phyloP scores from a whole-genome alignment of 2,329 filamentous ascomycete species.

The Leptographium procerum region DNA sequence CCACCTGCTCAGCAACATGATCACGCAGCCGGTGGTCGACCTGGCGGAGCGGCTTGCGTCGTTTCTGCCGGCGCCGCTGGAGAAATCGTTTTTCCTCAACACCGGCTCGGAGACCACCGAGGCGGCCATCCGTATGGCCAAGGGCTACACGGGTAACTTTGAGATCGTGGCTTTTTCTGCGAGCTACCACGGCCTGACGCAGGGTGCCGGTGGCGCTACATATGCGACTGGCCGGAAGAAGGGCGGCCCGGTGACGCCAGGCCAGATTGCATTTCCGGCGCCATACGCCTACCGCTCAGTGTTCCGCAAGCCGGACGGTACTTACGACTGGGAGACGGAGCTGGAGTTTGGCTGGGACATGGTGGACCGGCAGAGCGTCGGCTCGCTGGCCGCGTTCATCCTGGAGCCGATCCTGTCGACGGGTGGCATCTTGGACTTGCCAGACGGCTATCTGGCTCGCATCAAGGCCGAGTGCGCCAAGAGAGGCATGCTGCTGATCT shows the following conservation, averaged over 20 bases:
- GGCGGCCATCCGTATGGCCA: slow-evolving; percentile 38
- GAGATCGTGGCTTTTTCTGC: slow-evolving; percentile 49
- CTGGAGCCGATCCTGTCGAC: slow-evolving; percentile 47
- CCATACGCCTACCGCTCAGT: slow-evolving; percentile 51
- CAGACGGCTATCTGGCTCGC: slow-evolving; percentile 47
- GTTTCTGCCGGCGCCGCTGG: slow-evolving; percentile 33
- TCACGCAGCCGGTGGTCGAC: slow-evolving; percentile 40
- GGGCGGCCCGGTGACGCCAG: slow-evolving; percentile 36
- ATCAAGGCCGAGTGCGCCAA: no score
- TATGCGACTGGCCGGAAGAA: slow-evolving; percentile 41
- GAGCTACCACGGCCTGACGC: slow-evolving; percentile 51
- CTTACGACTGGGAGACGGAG: slow-evolving; percentile 55
- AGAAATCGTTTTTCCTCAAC: slow-evolving; percentile 44
- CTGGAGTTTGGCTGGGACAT: slow-evolving; percentile 51
- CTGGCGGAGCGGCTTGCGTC: slow-evolving; percentile 37
- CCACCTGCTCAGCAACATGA: slow-evolving; percentile 46
- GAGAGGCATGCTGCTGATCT: slow-evolving; percentile 1
- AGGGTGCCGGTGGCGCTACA: slow-evolving; percentile 37
- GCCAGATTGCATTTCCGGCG: slow-evolving; percentile 44
- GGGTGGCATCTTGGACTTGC: slow-evolving; percentile 45
- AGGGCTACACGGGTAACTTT: slow-evolving; percentile 50
- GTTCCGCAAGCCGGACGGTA: slow-evolving; percentile 46
- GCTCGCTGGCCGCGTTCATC: slow-evolving; percentile 51
- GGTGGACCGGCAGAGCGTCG: slow-evolving; percentile 45
- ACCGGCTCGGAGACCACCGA: slow-evolving; percentile 8